These are phyloP conservation scores for Spatholobus suberectus DNA, from an alignment of 306 rosid genomes.

Conservation along the genomic window DNA sequence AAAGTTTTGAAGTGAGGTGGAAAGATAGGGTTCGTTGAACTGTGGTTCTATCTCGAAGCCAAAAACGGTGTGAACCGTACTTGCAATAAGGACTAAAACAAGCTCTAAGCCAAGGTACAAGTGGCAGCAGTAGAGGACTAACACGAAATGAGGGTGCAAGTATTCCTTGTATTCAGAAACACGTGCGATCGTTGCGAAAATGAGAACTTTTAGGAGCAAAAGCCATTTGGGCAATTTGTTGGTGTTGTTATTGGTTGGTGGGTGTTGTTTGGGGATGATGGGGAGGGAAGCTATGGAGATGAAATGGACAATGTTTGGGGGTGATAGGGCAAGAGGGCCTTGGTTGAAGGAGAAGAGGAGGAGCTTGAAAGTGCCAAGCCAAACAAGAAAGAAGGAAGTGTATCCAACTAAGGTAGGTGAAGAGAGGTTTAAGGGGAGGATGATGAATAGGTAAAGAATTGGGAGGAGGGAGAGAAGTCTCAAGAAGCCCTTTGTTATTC, in stretches of 20 bases:
- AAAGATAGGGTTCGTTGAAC: constrained; percentile 64
- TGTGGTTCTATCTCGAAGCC: constrained; percentile 65
- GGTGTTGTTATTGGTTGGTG: background rate
- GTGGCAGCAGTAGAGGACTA: constrained; percentile 51
- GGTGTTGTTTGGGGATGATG: constrained; percentile 48
- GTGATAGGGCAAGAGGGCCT: constrained; percentile 59
- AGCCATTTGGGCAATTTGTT: background rate
- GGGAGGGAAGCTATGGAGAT: constrained; percentile 70
- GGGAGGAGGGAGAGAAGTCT: constrained; percentile 53
- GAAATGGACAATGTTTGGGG: constrained; percentile 54
- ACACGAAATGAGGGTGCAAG: constrained; percentile 39
- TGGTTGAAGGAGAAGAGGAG: constrained; percentile 53
- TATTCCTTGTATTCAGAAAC: constrained; percentile 40
- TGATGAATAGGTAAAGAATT: constrained; percentile 44
- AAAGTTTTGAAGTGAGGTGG: constrained; percentile 77
- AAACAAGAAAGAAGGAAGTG: constrained; percentile 52
- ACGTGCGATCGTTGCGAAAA: constrained; percentile 39
- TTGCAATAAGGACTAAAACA: constrained; percentile 37
- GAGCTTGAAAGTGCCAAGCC: constrained; percentile 53
- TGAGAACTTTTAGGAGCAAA: constrained; percentile 41
- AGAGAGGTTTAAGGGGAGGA: constrained; percentile 46
- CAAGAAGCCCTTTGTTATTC: constrained; percentile 38
- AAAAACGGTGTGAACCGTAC: constrained; percentile 44
- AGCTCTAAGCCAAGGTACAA: constrained; percentile 61
- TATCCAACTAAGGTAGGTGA: constrained; percentile 39